Base-by-base conservation (phyloP, 352 stramenopile species). In the Phytophthora multivora region DNA sequence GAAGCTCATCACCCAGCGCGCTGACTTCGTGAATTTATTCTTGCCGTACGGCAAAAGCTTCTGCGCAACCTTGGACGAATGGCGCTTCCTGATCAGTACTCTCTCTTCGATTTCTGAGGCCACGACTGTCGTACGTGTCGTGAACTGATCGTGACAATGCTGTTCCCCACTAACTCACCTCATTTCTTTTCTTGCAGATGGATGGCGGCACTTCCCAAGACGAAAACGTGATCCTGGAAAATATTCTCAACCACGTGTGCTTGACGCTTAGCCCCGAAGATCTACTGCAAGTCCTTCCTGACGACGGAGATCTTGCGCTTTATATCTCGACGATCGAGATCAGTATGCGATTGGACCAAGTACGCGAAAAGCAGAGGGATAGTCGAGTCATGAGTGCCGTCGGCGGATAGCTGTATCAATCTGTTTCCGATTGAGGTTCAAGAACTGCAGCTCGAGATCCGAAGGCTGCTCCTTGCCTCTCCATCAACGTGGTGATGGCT, bases 321-420 rank as follows among this genome's bases (percentile, higher is more conserved):
- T 93, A 90, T 60, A 89, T 93, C 63, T 78, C 80, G 48, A 90
- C 80, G 2, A 78, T 93, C 46, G 82, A 91, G 69, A 66, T 73
- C 39, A 89, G 77, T 43, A 71, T 88, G 41, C 77, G 73, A 0
- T 59, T 90, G 25, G 68, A 88, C 19, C 65, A 80, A 15, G 57
- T 64, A 5, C 69, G 72, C 9, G 61, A 81, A 52, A 73, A 73
- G 35, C 65, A 70, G 15, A 66, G 54, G 31, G 18, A 65, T 41
- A 46, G 50, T 48, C 62, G 61, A 13, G 30, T 72, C 19, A 41
- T 61, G 12, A 51, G 54, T 49, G 59, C 60, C 0, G 53, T 73
- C 30, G 68, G 57, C 12, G 42, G 54, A 1, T 75, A 60, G 50
- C n/a, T 51, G 33, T 13, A 5, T 76, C 52, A 70, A 51, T 73